Conservation (phyloP, 2,329 filamentous ascomycete species). For the Tolypocladium amazonense region DNA sequence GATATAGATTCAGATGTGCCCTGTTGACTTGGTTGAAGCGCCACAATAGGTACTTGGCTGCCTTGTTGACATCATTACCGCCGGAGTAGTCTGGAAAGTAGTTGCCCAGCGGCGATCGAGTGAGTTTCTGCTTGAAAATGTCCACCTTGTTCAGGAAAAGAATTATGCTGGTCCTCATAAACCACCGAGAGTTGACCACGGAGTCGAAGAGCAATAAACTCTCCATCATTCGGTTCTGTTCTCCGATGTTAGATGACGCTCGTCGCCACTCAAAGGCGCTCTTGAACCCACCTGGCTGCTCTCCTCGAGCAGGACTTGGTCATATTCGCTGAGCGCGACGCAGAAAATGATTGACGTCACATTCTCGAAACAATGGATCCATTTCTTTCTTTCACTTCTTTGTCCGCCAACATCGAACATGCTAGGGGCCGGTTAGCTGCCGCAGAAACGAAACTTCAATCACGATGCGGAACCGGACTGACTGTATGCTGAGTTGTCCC, state of each 20-base stretch:
- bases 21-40: constrained; percentile 98
- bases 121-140: constrained; percentile 91
- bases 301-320: constrained; percentile 92
- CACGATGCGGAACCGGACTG: constrained; percentile 26
- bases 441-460: not conserved
- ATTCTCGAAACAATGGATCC: constrained; percentile 99
- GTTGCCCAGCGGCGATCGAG: constrained; percentile 77
- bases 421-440: constrained; percentile 35
- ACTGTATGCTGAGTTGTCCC: constrained; percentile 98
- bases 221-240: constrained; percentile 98
- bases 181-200: constrained; percentile 97
- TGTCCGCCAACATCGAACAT: constrained; percentile 99
- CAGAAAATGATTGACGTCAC: constrained; percentile 99
- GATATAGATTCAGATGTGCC: constrained; percentile 91
- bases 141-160: constrained; percentile 98
- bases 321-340: constrained; percentile 94
- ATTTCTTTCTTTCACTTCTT: constrained; percentile 96
- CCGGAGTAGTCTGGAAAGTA: constrained; percentile 98
- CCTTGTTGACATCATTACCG: constrained; percentile 94
- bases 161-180: constrained; percentile 97
- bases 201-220: constrained; percentile 93
- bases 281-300: constrained; percentile 70
- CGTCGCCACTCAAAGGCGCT: not conserved
- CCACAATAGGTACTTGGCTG: constrained; percentile 95
- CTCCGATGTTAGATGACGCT: not conserved